A percentile compares a stretch with the other conserved stretches of the same genome.
These are phyloP conservation scores for Ophiocytium majus DNA, from an alignment of 352 stramenopile genomes.

Conservation along the genomic window DNA sequence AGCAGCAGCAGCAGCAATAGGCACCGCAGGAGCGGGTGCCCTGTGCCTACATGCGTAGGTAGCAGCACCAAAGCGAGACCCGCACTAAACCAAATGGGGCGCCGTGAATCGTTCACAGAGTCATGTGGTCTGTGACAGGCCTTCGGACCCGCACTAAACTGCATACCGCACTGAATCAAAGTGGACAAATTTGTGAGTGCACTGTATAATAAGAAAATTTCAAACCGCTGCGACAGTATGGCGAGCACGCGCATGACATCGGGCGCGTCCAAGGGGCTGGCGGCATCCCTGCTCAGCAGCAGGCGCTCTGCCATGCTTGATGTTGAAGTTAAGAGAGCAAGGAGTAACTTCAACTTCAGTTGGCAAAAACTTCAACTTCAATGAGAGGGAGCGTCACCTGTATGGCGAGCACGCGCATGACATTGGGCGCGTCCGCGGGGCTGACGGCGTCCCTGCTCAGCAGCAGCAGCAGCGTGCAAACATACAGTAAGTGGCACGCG, in stretches of 20 bases:
- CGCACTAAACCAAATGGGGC: no score
- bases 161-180: no score
- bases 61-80: no score
- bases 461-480: no score
- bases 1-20: background rate
- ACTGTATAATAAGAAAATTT: no score
- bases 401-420: constrained; percentile 90
- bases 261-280: constrained; percentile 83
- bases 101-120: no score
- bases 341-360: constrained; percentile 61
- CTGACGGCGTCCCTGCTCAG: constrained; percentile 78
- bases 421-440: constrained; percentile 84
- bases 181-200: no score
- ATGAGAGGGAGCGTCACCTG: constrained; percentile 66
- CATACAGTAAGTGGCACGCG: no score
- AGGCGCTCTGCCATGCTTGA: background rate
- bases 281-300: constrained; percentile 68
- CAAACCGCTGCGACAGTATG: no score
- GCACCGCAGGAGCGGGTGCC: background rate
- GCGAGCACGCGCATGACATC: constrained; percentile 89
- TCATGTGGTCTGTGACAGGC: no score
- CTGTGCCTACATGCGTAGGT: background rate
- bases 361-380: constrained; percentile 6
- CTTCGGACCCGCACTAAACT: no score
- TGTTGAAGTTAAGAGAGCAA: constrained; percentile 70